phyloP scores from a whole-genome alignment of 2,329 filamentous ascomycete species.

The Botrytis elliptica region DNA sequence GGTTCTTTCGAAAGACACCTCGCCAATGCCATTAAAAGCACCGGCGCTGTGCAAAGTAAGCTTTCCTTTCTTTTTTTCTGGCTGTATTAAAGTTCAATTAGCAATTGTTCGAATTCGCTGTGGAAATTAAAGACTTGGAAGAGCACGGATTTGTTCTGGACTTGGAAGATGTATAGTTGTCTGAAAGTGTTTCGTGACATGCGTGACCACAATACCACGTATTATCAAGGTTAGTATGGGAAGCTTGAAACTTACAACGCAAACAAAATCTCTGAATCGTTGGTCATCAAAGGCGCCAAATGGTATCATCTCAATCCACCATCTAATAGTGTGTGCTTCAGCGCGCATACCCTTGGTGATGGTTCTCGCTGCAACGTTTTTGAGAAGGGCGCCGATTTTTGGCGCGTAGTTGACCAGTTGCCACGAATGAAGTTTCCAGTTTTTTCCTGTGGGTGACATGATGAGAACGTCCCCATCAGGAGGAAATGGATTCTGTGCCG shows the following conservation, averaged over 20 bases:
- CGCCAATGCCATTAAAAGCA: slow-evolving; percentile 25
- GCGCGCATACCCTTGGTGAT: slow-evolving; percentile 25
- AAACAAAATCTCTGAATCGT: slow-evolving; percentile 30
- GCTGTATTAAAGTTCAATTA: background rate
- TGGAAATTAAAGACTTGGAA: background rate
- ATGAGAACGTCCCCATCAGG: slow-evolving; percentile 35
- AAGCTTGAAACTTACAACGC: slow-evolving; percentile 28
- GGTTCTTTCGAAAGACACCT: slow-evolving; percentile 25
- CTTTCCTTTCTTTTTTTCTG: slow-evolving; percentile 16
- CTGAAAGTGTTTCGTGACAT: background rate
- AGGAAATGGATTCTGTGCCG: slow-evolving; percentile 21
- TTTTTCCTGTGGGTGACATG: slow-evolving; percentile 28
- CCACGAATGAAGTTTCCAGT: slow-evolving; percentile 33
- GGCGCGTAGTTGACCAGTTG: slow-evolving; percentile 28
- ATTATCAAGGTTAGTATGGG: no score
- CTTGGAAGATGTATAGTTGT: background rate
- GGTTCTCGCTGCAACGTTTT: background rate
- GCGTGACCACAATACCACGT: background rate
- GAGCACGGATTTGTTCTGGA: background rate
- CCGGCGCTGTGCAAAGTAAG: slow-evolving; percentile 1
- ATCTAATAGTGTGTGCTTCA: slow-evolving; percentile 27
- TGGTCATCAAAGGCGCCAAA: slow-evolving; percentile 21
- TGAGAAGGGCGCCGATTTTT: slow-evolving; percentile 24
- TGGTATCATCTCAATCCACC: slow-evolving; percentile 30
- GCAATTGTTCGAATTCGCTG: background rate